Conservation (phyloP, 2,329 filamentous ascomycete species). For the Colletotrichum liaoningense region DNA sequence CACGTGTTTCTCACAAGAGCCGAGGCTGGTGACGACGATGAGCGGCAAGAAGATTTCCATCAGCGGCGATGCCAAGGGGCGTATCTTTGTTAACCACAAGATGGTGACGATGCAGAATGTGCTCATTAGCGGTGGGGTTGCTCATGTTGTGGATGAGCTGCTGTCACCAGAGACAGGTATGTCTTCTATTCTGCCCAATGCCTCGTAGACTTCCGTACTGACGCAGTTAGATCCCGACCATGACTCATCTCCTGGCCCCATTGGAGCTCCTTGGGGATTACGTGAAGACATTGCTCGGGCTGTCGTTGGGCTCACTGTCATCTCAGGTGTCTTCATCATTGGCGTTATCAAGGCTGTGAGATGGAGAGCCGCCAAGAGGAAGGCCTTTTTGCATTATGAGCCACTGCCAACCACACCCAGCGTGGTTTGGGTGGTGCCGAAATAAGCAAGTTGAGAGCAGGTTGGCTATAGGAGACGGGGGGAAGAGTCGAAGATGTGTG, state of each 20-base stretch:
- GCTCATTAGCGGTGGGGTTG: too few species aligned
- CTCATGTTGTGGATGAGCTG: neutral
- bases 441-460: neutral
- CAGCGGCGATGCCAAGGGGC: too few species aligned
- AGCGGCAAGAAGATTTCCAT: too few species aligned
- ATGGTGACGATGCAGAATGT: too few species aligned
- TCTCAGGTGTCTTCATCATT: neutral
- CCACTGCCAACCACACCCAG: neutral
- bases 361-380: neutral
- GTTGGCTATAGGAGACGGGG: neutral
- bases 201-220: neutral
- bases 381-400: neutral
- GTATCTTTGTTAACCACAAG: too few species aligned
- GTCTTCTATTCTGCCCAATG: neutral
- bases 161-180: neutral
- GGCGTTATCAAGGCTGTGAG: neutral
- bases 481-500: too few species aligned
- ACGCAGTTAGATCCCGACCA: neutral
- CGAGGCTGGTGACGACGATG: too few species aligned
- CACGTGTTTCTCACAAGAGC: too few species aligned
- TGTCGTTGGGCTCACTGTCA: neutral
- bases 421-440: neutral
- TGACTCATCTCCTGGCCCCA: neutral
- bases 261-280: neutral
- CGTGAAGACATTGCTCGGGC: neutral